A percentile compares a stretch with the other conserved stretches of the same genome.
Evolutionary conservation across 1,139 yeast genomes (phyloP).

Genomic region (Suhomyces anneliseae): DNA sequence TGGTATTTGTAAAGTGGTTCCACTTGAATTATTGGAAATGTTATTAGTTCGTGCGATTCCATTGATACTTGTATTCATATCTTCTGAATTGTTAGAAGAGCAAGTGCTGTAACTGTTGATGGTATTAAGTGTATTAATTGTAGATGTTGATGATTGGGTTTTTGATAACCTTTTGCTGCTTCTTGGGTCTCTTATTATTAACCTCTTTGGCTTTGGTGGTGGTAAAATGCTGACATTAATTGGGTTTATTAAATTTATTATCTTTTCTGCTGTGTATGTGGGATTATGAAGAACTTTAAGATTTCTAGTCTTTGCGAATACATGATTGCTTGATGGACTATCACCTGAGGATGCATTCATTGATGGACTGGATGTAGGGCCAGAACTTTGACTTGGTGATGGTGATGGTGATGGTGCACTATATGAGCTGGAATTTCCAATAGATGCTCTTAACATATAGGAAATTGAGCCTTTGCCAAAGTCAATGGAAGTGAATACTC

Average conservation of each 20-base stretch:
- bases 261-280: slow-evolving; percentile 50
- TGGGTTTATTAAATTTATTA: slow-evolving; percentile 65
- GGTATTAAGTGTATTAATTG: slow-evolving; percentile 24
- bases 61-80: not conserved
- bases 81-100: slow-evolving; percentile 40
- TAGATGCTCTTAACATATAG: slow-evolving; percentile 60
- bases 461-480: slow-evolving; percentile 85
- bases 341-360: slow-evolving; percentile 2
- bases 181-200: slow-evolving; percentile 56
- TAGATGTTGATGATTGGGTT: slow-evolving; percentile 54
- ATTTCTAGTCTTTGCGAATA: slow-evolving; percentile 23
- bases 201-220: slow-evolving; percentile 63
- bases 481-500: slow-evolving; percentile 72
- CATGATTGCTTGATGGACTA: slow-evolving; percentile 12
- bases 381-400: slow-evolving; percentile 1
- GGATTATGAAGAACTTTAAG: slow-evolving; percentile 25
- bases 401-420: slow-evolving; percentile 3
- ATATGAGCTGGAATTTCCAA: slow-evolving; percentile 31
- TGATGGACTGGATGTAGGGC: slow-evolving; percentile 3
- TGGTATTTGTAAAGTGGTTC: not conserved
- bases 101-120: slow-evolving; percentile 35
- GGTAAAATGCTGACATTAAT: slow-evolving; percentile 69
- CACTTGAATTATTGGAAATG: not conserved
- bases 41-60: not conserved
- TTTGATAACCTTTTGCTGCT: slow-evolving; percentile 29